Evolutionary conservation across 2,329 filamentous ascomycete species (phyloP), one percentile per base, ranked within the genome.

Genomic region (Tolypocladium cylindrosporum): DNA sequence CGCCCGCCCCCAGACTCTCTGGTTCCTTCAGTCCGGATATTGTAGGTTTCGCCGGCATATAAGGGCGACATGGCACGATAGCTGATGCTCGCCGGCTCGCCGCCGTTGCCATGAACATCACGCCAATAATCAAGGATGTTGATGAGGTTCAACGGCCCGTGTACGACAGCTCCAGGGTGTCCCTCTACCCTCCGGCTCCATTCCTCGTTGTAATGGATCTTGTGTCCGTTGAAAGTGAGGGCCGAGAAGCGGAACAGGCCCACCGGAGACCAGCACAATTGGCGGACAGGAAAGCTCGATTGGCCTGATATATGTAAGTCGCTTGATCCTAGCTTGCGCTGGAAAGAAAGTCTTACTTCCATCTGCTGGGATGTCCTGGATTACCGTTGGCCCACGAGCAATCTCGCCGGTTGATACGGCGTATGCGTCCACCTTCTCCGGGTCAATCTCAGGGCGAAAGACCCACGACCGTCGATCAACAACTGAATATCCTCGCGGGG

Each of bases 211-310:
- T 93, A 87, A 70, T 96, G 91, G 57, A 96, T 95, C 63, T 84
- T 86, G 71, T 96, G 91, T 0, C 84, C 89, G 68, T 96, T 96
- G 75, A 91, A 91, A 0, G 90, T 95, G 45, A 96, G 75, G 0
- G 90, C 90, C 0, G 88, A 91, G 75, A 91, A 96, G 21, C 89
- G 84, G 72, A 94, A 95, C 1, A 96, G 79, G 1, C 74, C 76
- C 0, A 75, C 73, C 0, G 76, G 71, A 0, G 79, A 80, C 77
- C 75, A 79, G 24, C 65, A 64, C 5, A 78, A 56, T 16, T 68
- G 66, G 11, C 76, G 67, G 0, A 61, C 50, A 0, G 66, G 66
- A 43, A 61, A 63, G 2, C 54, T 68, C 68, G 11, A 19, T 41
- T 27, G 27, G 62, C 37, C 62, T 60, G 8, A 13, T 4, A 11